Conservation (phyloP, 202 grass and related monocot genomes). For the Schoenoplectus triqueter region DNA sequence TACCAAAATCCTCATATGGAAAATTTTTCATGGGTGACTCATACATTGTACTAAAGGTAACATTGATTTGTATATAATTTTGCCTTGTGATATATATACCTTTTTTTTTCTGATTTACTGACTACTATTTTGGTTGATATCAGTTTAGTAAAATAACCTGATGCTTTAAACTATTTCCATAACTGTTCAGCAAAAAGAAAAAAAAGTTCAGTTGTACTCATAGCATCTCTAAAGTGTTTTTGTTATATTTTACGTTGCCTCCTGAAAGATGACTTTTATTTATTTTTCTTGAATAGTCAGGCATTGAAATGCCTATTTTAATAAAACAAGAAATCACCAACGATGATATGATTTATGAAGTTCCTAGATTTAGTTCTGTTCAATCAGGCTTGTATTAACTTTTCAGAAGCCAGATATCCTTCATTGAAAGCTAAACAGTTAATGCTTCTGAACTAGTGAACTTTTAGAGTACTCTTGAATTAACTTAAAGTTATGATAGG, state of each 20-base stretch:
- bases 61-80: conserved; percentile 6
- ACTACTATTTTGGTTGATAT: no score
- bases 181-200: not conserved
- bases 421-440: conserved; percentile 27
- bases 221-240: conserved; percentile 1
- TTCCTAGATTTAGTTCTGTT: not conserved
- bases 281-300: not conserved
- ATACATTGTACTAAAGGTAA: conserved; percentile 91
- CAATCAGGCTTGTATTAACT: conserved; percentile 34
- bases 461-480: not conserved
- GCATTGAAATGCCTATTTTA: not conserved
- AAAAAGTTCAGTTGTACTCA: not conserved
- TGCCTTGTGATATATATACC: no score
- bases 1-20: conserved; percentile 64
- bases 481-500: not conserved
- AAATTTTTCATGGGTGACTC: conserved; percentile 97
- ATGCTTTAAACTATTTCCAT: not conserved
- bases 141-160: not conserved
- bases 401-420: conserved; percentile 32
- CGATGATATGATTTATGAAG: not conserved
- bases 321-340: not conserved
- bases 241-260: conserved; percentile 4
- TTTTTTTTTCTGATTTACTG: no score
- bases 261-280: not conserved
- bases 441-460: not conserved